phyloP scores from a whole-genome alignment of 192 early-diverging fungal genomes.

The Coemansia sp. region DNA sequence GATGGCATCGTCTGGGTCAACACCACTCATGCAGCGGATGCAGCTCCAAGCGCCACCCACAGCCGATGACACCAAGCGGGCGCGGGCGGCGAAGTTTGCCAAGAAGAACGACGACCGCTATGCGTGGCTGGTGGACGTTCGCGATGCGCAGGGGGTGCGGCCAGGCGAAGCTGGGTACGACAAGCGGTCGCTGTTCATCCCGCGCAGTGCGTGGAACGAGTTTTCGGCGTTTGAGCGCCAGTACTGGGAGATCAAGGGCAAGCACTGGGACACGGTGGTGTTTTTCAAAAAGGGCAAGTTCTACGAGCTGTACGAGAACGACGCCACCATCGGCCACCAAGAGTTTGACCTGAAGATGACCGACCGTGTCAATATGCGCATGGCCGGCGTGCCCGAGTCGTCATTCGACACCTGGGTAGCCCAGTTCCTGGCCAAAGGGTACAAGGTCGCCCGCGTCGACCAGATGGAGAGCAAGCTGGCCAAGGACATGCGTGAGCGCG shows the following conservation, averaged over 20 bases:
- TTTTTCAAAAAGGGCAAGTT: conserved; percentile 99
- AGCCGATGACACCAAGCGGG: conserved; percentile 39
- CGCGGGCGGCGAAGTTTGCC: conserved; percentile 72
- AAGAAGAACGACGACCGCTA: conserved; percentile 86
- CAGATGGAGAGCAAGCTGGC: conserved; percentile 95
- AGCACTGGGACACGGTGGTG: conserved; percentile 93
- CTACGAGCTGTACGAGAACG: conserved; percentile 98
- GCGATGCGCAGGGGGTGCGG: conserved; percentile 73
- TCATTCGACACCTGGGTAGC: conserved; percentile 95
- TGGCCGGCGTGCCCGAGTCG: conserved; percentile 96
- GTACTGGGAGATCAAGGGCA: conserved; percentile 97
- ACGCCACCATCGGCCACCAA: conserved; percentile 94
- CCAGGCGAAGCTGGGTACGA: conserved; percentile 83
- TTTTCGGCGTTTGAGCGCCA: conserved; percentile 98
- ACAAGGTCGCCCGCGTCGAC: conserved; percentile 96
- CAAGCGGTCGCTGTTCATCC: conserved; percentile 86
- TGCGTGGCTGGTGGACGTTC: conserved; percentile 77
- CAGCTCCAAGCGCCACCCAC: conserved; percentile 18
- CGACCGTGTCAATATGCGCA: conserved; percentile 97
- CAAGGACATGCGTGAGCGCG: conserved; percentile 87
- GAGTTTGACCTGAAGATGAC: conserved; percentile 96
- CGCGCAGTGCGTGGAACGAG: conserved; percentile 70
- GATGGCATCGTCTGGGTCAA: conserved; percentile 14
- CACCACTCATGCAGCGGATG: conserved; percentile 15
- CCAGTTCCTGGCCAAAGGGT: conserved; percentile 93